Percentiles rank a stretch among this genome's conserved stretches.
Conservation (phyloP, 2,329 filamentous ascomycete species). For the Penicillium brevicompactum region DNA sequence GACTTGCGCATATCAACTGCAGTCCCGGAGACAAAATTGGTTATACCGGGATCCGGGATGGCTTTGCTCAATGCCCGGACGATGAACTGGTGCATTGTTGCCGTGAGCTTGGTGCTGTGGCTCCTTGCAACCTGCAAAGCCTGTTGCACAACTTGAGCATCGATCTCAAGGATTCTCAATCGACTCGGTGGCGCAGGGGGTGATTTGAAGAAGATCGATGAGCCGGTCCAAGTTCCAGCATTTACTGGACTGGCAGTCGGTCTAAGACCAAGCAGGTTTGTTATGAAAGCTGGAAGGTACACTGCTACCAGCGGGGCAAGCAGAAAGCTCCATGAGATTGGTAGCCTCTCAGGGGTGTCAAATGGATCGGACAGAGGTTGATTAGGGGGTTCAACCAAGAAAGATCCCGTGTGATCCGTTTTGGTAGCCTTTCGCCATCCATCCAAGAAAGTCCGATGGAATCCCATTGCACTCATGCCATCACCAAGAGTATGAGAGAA, state of each 20-base stretch:
- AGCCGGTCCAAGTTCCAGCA: conserved; percentile 37
- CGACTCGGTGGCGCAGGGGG: conserved; percentile 26
- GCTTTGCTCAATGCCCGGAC: conserved; percentile 38
- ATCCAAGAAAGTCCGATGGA: conserved; percentile 46
- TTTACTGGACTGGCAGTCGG: conserved; percentile 26
- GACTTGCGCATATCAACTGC: conserved; percentile 46
- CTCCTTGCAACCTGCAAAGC: conserved; percentile 33
- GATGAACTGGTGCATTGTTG: conserved; percentile 43
- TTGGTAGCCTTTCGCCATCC: conserved; percentile 4
- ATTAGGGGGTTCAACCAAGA: conserved; percentile 3
- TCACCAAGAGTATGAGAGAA: conserved; percentile 50
- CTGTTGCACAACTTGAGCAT: conserved; percentile 23
- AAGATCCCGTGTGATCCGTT: neutral
- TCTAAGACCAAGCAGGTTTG: conserved; percentile 34
- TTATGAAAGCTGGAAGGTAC: conserved; percentile 40
- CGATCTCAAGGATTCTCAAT: conserved; percentile 35
- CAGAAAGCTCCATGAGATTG: conserved; percentile 49
- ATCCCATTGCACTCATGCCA: conserved; percentile 44
- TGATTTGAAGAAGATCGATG: conserved; percentile 25
- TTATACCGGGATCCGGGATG: conserved; percentile 23
- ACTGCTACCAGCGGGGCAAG: conserved; percentile 41
- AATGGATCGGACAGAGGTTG: conserved; percentile 37
- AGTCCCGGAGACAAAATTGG: conserved; percentile 41
- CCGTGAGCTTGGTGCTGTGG: conserved; percentile 45
- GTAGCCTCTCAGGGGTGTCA: conserved; percentile 40